Percentiles rank a stretch among this genome's conserved stretches.
Conservation (phyloP, 2,329 filamentous ascomycete species). For the Parascedosporium putredinis region DNA sequence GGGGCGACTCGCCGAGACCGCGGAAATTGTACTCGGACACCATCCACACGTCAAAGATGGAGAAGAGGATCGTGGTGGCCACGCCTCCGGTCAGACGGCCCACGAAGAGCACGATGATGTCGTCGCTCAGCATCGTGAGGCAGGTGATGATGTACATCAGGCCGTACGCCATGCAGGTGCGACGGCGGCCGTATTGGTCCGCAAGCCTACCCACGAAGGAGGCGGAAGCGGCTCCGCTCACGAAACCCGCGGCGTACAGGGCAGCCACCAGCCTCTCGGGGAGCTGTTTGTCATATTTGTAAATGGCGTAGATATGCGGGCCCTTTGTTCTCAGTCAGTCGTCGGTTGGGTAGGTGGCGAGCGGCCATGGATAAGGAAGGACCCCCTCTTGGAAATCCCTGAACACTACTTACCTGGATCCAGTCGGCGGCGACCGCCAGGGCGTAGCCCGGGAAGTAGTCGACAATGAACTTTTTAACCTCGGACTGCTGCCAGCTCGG, state of each 20-base stretch:
- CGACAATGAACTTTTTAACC: conserved; percentile 12
- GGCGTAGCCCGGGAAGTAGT: conserved; percentile 18
- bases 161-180: conserved; percentile 43
- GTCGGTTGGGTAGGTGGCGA: not conserved
- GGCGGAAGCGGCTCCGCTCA: conserved; percentile 36
- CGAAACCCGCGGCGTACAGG: conserved; percentile 36
- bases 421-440: conserved; percentile 23
- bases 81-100: conserved; percentile 46
- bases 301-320: conserved; percentile 22
- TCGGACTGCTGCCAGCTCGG: not conserved
- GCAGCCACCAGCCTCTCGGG: conserved; percentile 32
- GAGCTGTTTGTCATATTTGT: conserved; percentile 31
- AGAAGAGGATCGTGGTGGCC: conserved; percentile 46
- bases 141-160: conserved; percentile 40
- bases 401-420: conserved; percentile 21
- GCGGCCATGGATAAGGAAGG: too few relatives aligned
- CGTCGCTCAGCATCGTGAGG: conserved; percentile 35
- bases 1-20: conserved; percentile 28
- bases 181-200: conserved; percentile 36
- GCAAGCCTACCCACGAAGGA: conserved; percentile 27
- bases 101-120: conserved; percentile 34
- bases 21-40: conserved; percentile 43
- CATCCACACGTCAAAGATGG: conserved; percentile 51
- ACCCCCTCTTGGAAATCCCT: too few relatives aligned
- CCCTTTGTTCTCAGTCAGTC: conserved; percentile 18